Percentiles rank a stretch among this genome's conserved stretches.
Conservation (phyloP, 495 filamentous ascomycete species). For the Hypoxylon intermedium region DNA sequence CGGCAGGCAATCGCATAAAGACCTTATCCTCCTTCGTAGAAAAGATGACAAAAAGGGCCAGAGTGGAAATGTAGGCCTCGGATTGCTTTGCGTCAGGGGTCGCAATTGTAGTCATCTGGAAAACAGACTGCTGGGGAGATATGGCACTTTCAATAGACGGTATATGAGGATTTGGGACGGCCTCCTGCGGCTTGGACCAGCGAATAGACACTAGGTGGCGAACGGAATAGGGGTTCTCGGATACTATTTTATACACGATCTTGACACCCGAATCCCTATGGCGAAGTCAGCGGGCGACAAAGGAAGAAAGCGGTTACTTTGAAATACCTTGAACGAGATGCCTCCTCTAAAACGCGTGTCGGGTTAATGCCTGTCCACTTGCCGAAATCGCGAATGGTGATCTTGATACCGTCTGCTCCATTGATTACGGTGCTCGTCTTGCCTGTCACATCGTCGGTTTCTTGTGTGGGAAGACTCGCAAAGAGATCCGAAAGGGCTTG, state of each 20-base stretch:
- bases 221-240: conserved; percentile 73
- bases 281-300: conserved; percentile 19
- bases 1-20: conserved; percentile 74
- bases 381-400: conserved; percentile 82
- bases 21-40: conserved; percentile 86
- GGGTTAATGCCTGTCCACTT: conserved; percentile 75
- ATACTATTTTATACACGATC: conserved; percentile 70
- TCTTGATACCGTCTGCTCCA: conserved; percentile 55
- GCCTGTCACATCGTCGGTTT: conserved; percentile 60
- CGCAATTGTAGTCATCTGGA: conserved; percentile 78
- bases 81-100: conserved; percentile 80
- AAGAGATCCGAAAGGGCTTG: conserved; percentile 66
- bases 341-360: conserved; percentile 78
- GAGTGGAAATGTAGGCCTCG: conserved; percentile 83
- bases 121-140: conserved; percentile 51
- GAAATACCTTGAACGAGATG: conserved; percentile 78
- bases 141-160: conserved; percentile 54
- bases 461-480: conserved; percentile 70
- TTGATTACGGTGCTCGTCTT: conserved; percentile 60
- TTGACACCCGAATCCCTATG: conserved; percentile 71
- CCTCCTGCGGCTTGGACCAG: conserved; percentile 82
- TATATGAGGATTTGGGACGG: conserved; percentile 48
- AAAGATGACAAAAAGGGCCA: conserved; percentile 81
- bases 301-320: neutral
- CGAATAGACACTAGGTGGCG: conserved; percentile 74